Conservation (phyloP, 805 yeast species). For the Pichia phayaonensis region DNA sequence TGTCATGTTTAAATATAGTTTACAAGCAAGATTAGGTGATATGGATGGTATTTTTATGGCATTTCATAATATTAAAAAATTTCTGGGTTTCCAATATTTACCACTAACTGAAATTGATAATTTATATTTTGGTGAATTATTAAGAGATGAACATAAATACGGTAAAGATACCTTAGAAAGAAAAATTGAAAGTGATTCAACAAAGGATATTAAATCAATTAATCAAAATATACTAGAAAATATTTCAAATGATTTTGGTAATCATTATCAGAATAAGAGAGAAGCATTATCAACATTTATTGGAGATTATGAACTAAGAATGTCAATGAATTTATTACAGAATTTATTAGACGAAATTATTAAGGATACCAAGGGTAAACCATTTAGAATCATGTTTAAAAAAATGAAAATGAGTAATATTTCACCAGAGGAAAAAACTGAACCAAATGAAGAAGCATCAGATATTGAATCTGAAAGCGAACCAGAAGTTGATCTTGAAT, state of each 20-base stretch:
- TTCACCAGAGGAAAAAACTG: conserved; percentile 9
- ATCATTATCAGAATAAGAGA: conserved; percentile 25
- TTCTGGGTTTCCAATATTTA: conserved; percentile 87
- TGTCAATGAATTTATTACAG: conserved; percentile 48
- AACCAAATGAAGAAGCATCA: neutral
- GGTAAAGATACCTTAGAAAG: conserved; percentile 4
- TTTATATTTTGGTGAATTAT: conserved; percentile 41
- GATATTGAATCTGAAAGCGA: neutral
- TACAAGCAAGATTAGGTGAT: conserved; percentile 90
- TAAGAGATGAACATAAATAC: conserved; percentile 1
- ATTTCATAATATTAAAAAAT: conserved; percentile 70
- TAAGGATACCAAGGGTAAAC: conserved; percentile 23
- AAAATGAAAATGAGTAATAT: conserved; percentile 1
- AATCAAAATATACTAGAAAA: conserved; percentile 10
- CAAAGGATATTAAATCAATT: neutral
- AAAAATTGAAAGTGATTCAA: neutral
- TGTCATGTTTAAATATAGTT: conserved; percentile 72
- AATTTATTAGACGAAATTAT: conserved; percentile 35
- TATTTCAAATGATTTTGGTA: conserved; percentile 22
- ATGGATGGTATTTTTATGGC: conserved; percentile 97
- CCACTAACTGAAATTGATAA: conserved; percentile 68
- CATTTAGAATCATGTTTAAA: conserved; percentile 31
- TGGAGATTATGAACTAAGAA: conserved; percentile 63
- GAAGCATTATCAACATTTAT: conserved; percentile 37
- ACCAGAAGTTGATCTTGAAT: neutral